Base-by-base conservation (phyloP, 2,329 filamentous ascomycete genomes). In the Beauveria caledonica region DNA sequence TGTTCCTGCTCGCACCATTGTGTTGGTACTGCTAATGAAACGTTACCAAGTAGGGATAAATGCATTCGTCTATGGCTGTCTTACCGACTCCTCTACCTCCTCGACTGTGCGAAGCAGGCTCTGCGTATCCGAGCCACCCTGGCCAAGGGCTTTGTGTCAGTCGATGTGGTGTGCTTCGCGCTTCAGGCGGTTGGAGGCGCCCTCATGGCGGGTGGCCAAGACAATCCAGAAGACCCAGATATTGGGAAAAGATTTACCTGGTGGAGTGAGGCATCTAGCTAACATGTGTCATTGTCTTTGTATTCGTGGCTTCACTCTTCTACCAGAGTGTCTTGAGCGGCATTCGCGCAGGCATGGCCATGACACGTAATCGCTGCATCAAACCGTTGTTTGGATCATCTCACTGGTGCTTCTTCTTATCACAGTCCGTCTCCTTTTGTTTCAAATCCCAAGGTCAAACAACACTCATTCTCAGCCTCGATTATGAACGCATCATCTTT, bases 401-500 rank as follows among this genome's bases (percentile, higher is more conserved):
- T 76, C 73, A 60, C 58, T 66, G 21, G 71, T 70, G 6, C 63
- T 76, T 9, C 48, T 62, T 5, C 68, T 73, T 49, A 73, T 75
- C 29, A 68, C 69, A 17, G 71, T 74, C 27, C 9, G 2, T 29
- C 27, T 29, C 5, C 7, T 1, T 27, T 6, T 1, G 7, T 27
- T 27, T 27, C 25, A 5, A 27, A 4, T 4, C 25, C 5, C 19
- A 5, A 65, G 62, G 49, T 51, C n/a, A n/a, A n/a, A n/a, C n/a
- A n/a, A n/a, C n/a, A n/a, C n/a, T n/a, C n/a, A n/a, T n/a, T n/a
- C n/a, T n/a, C n/a, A n/a, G n/a, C n/a, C n/a, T n/a, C n/a, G n/a
- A n/a, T n/a, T n/a, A n/a, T n/a, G n/a, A n/a, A 23, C 77, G 80
- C 29, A 84, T 84, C 65, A 73, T 81, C 62, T 84, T 78, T 67